A percentile compares a stretch with the other conserved stretches of the same genome.
phyloP scores from a whole-genome alignment of 495 filamentous ascomycete genomes.

The Penicillium flavigenum region DNA sequence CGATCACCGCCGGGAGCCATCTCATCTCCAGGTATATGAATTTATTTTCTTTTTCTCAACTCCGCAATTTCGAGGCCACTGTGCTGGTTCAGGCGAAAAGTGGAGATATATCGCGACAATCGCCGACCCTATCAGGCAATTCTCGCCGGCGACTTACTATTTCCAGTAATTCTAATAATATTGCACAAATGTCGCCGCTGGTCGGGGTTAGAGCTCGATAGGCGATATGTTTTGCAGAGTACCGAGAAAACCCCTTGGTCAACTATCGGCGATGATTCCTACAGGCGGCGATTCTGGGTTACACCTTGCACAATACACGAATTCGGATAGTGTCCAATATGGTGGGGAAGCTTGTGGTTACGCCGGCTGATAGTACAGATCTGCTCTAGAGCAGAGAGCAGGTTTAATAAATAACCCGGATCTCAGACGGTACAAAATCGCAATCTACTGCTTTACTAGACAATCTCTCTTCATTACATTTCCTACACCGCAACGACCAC shows the following conservation, averaged over 20 bases:
- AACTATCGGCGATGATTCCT: too few species aligned
- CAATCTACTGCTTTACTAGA: background rate
- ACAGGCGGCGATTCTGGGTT: too few species aligned
- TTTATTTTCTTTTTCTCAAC: background rate
- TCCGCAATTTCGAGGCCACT: background rate
- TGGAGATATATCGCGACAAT: background rate
- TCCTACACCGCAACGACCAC: background rate
- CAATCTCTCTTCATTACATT: slow-evolving; percentile 18
- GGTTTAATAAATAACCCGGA: background rate
- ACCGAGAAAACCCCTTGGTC: background rate
- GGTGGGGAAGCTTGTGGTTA: slow-evolving; percentile 2
- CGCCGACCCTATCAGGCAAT: background rate
- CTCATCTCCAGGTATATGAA: background rate
- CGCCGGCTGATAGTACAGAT: background rate
- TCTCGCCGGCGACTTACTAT: slow-evolving; percentile 2
- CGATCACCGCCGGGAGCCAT: too few species aligned
- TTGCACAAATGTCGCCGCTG: background rate
- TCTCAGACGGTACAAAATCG: background rate
- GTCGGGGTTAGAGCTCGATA: background rate
- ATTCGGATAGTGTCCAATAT: background rate
- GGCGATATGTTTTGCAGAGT: background rate
- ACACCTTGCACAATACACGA: background rate
- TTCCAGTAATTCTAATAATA: background rate
- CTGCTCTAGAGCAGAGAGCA: background rate
- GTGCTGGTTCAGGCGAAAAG: background rate